These are phyloP conservation scores for Tuber calosporum DNA, from an alignment of 495 filamentous ascomycete genomes.

Conservation along the genomic window DNA sequence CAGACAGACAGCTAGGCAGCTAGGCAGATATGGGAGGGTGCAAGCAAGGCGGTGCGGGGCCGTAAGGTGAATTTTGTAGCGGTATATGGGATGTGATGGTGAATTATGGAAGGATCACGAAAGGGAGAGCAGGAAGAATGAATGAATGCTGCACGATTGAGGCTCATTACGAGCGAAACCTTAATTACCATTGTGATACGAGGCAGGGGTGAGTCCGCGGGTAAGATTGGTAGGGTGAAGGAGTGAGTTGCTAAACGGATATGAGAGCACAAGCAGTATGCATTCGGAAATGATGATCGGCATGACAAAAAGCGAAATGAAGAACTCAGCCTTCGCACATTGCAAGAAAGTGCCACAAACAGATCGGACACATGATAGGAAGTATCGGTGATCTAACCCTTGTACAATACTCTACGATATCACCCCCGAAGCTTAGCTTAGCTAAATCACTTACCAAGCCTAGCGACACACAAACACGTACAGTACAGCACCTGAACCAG, in stretches of 20 bases:
- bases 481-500: background rate
- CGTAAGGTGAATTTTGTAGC: background rate
- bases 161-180: conserved; percentile 2
- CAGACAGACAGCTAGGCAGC: too few relatives aligned
- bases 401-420: background rate
- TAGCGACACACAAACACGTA: background rate
- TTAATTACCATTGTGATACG: background rate
- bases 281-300: background rate
- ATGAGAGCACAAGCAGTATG: background rate
- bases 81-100: background rate
- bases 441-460: background rate
- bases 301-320: background rate
- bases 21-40: too few relatives aligned
- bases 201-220: background rate
- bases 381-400: background rate
- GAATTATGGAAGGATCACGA: background rate
- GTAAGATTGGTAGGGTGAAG: background rate
- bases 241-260: background rate
- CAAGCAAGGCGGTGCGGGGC: too few relatives aligned
- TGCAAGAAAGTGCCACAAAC: background rate
- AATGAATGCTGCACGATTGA: background rate
- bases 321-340: background rate
- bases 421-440: background rate
- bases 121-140: too few relatives aligned
- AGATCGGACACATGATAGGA: background rate